A percentile compares a stretch with the other conserved stretches of the same genome.
These are phyloP conservation scores for Beauveria sp. DNA, from an alignment of 2,329 filamentous ascomycete genomes.

Conservation along the genomic window DNA sequence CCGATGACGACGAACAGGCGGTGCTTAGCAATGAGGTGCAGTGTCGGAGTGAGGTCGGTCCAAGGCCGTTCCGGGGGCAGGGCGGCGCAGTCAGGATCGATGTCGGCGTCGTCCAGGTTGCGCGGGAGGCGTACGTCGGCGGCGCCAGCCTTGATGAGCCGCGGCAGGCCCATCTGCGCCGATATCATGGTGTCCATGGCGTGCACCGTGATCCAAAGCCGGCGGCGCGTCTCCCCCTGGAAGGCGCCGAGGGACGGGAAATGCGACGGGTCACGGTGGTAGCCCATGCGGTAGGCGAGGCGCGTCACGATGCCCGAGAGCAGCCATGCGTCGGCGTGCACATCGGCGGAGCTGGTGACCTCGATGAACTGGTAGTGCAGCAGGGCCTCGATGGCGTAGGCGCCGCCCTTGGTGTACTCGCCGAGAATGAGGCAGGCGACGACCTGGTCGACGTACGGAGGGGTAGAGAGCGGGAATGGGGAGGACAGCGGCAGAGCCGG, in stretches of 20 bases:
- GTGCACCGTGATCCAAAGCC: slow-evolving; percentile 35
- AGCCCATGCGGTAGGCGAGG: slow-evolving; percentile 40
- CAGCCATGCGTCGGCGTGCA: slow-evolving; percentile 35
- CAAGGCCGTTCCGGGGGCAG: slow-evolving; percentile 15
- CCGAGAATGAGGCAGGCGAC: slow-evolving; percentile 36
- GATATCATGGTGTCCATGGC: slow-evolving; percentile 39
- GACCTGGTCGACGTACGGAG: slow-evolving; percentile 23
- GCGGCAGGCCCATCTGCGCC: slow-evolving; percentile 40
- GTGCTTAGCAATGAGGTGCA: slow-evolving; percentile 23
- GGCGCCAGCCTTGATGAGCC: slow-evolving; percentile 29
- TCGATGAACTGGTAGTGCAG: slow-evolving; percentile 33
- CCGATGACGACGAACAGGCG: slow-evolving; percentile 18
- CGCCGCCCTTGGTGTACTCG: slow-evolving; percentile 33
- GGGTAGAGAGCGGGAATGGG: slow-evolving; percentile 3
- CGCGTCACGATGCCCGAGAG: slow-evolving; percentile 35
- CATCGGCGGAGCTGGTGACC: slow-evolving; percentile 19
- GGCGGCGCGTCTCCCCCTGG: slow-evolving; percentile 40
- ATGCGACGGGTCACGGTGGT: slow-evolving; percentile 37
- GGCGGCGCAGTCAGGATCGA: slow-evolving; percentile 8
- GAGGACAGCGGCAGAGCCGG: slow-evolving; percentile 17
- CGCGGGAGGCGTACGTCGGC: slow-evolving; percentile 17
- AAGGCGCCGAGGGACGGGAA: slow-evolving; percentile 33
- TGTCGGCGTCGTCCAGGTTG: slow-evolving; percentile 18
- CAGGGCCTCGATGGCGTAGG: slow-evolving; percentile 36
- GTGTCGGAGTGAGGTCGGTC: slow-evolving; percentile 15